Evolutionary conservation across 169 alveolate species (phyloP), one percentile per base, ranked within the genome.

Genomic region (Cryptosporidium xiaoi): DNA sequence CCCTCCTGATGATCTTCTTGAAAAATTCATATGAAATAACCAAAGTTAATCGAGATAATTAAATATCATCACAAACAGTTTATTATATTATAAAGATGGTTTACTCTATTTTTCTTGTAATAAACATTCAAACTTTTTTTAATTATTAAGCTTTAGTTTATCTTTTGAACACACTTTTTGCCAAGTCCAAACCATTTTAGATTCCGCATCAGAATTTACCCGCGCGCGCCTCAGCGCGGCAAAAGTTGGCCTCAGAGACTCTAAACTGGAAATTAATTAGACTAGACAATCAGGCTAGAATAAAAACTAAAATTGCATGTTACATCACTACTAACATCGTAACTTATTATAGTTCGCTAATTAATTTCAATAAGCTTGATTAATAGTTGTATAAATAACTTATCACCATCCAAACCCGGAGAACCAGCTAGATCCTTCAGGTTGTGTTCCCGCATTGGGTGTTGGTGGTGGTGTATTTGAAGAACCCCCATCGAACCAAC

Each of bases 1-100:
- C 44, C 87, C 87, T 5, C 87, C 87, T 33, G 87, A 77, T 31
- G 87, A 77, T 77, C 87, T 77, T 60, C 87, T 77, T 60, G 87
- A 77, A 60, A 56, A 60, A 48, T 71, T 77, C 87, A 77, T 77
- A 36, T 65, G 56, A 71, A 36, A 51, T 67, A 29, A 55, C 12
- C 0, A 55, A 40, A 40, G 48, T 8, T 40, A 40, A 8, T 6
- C 10, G 10, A 55, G 33, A 27, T 55, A 20, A 55, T 5, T 10
- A 55, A 55, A 55, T 55, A 8, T 27, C 64, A 55, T 55, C 64
- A 55, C 27, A 55, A 24, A 40, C 10, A 40, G 13, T 40, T 6
- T 40, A 8, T 40, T 40, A 40, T 40, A 40, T 40, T 40, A 40
- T 40, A 40, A 40, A 8, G 4, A 40, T 8, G 4, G 48, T 40